Conservation (phyloP, 129 eudicot genomes). For the Silybum marianum region DNA sequence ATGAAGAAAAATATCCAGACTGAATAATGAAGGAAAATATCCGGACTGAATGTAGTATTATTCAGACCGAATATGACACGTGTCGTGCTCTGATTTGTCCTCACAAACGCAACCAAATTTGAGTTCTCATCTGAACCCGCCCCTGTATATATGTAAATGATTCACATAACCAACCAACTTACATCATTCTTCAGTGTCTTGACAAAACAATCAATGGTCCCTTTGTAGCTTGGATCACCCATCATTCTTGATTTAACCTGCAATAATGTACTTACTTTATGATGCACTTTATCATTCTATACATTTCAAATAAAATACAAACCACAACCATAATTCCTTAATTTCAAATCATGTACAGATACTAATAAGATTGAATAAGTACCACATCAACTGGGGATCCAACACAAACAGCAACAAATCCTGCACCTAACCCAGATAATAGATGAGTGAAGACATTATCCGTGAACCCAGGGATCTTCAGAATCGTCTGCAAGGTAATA, state of each 20-base stretch:
- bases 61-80: no score
- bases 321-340: background rate
- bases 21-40: no score
- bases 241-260: conserved; percentile 99
- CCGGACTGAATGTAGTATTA: no score
- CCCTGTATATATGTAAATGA: background rate
- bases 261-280: background rate
- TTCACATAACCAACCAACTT: conserved; percentile 14
- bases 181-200: conserved; percentile 94
- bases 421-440: conserved; percentile 91
- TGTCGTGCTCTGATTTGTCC: no score
- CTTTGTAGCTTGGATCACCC: conserved; percentile 92
- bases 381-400: conserved; percentile 99
- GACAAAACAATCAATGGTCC: conserved; percentile 87
- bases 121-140: no score
- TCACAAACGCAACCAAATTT: no score
- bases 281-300: no score
- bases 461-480: conserved; percentile 89
- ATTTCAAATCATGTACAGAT: background rate
- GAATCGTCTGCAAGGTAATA: conserved; percentile 66
- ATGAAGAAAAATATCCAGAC: no score
- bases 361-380: conserved; percentile 14
- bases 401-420: conserved; percentile 94
- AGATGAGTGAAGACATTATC: conserved; percentile 90
- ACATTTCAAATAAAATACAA: no score